Base-by-base conservation (phyloP, 2,329 filamentous ascomycete genomes). In the Aspergillus sp. region DNA sequence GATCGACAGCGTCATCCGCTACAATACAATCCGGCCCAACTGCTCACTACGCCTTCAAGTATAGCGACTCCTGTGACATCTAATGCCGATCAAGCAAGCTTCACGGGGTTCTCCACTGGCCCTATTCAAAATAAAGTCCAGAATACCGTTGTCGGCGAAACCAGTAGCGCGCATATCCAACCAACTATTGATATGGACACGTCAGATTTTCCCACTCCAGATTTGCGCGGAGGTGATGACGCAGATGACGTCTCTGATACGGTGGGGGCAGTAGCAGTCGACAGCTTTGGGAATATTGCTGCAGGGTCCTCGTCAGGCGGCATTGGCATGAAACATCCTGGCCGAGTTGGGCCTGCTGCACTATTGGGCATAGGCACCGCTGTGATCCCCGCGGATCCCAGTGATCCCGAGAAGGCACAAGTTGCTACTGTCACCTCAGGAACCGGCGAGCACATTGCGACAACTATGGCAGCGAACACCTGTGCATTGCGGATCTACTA, bases 381-480 rank as follows among this genome's bases (percentile, higher is more conserved):
- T 32, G 85, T 98, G 23, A 80, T 96, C n/a, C 91, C 91, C 1
- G 74, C 77, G 22, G 82, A 90, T 52, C 74, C 80, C 2, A 77
- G 81, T 25, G 90, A 96, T 61, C 73, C 80, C 5, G 82, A 88
- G 2, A 74, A 77, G 41, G 78, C 82, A 6, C 82, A 79, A 41
- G 88, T 95, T 23, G 91, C 89, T 25, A 83, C 85, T 22, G 89
- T 96, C 19, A 94, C 90, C 35, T 95, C 89, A 63, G 93, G 93
- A 23, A 98, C 93, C 2, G 93, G 93, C 43, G 93, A 98, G 70
- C 93, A 98, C 65, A 98, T 98, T 86, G 88, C 90, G 32, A 96
- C 91, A 0, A 94, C 90, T 0, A 85, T 94, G 78, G 91, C 93
- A 9, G 90, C 93, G 5, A 84, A 85, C 49, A 84, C 85, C 47